These are phyloP conservation scores for Lojkania enalia DNA, from an alignment of 2,329 filamentous ascomycete species.

Conservation along the genomic window DNA sequence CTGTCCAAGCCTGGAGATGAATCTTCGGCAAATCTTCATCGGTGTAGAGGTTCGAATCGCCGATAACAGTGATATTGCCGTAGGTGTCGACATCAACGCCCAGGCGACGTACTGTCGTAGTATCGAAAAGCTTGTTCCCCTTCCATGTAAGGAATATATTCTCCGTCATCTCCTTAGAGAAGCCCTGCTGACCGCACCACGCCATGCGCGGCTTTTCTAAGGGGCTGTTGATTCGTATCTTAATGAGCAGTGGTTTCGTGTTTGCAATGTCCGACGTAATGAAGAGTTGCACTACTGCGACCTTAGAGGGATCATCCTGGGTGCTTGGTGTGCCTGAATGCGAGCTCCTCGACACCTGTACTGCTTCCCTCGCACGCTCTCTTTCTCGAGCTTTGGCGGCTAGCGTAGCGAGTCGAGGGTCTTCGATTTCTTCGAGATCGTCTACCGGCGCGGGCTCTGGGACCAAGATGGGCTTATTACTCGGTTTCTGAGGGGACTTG, in stretches of 20 bases:
- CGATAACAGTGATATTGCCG: slow-evolving; percentile 43
- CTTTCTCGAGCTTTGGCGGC: slow-evolving; percentile 30
- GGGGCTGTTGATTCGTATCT: slow-evolving; percentile 67
- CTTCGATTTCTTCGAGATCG: slow-evolving; percentile 37
- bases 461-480: no score
- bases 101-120: slow-evolving; percentile 60
- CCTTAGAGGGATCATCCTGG: neutral
- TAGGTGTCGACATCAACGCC: slow-evolving; percentile 54
- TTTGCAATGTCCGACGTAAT: slow-evolving; percentile 68
- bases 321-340: neutral
- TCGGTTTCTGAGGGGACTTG: slow-evolving; percentile 13
- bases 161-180: slow-evolving; percentile 53
- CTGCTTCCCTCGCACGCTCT: neutral
- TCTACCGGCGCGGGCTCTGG: slow-evolving; percentile 14
- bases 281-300: slow-evolving; percentile 61
- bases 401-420: slow-evolving; percentile 33
- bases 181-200: slow-evolving; percentile 69
- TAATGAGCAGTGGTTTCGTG: slow-evolving; percentile 64
- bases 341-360: slow-evolving; percentile 4
- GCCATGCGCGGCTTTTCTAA: slow-evolving; percentile 68
- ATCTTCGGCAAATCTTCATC: slow-evolving; percentile 60
- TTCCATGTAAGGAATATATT: slow-evolving; percentile 80
- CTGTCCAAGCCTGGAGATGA: slow-evolving; percentile 78
- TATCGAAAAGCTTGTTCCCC: slow-evolving; percentile 70
- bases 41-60: slow-evolving; percentile 54